Percentiles rank a stretch among this genome's conserved stretches.
phyloP scores from a whole-genome alignment of 2,329 filamentous ascomycete genomes.

The Biscogniauxia sp. region DNA sequence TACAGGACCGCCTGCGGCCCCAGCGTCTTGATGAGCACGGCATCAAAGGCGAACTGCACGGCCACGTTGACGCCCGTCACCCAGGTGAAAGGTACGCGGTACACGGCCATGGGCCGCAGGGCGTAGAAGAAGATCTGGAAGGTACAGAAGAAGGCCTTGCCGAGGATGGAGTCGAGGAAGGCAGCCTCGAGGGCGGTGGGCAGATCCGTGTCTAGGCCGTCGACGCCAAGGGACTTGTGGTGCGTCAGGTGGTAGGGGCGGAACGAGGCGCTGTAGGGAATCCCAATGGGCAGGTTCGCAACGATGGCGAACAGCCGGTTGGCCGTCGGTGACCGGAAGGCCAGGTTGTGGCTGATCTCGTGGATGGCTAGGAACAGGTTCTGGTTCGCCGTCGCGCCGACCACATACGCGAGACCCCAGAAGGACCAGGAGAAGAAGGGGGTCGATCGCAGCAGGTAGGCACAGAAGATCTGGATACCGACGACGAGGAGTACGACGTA shows the following conservation, averaged over 20 bases:
- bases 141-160: constrained; percentile 98
- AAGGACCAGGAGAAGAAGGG: constrained; percentile 81
- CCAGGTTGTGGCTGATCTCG: constrained; percentile 97
- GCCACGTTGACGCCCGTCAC: constrained; percentile 81
- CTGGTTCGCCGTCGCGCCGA: constrained; percentile 95
- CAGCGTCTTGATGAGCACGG: constrained; percentile 58
- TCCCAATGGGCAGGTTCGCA: constrained; percentile 91
- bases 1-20: constrained; percentile 71
- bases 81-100: constrained; percentile 80
- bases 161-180: constrained; percentile 89
- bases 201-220: constrained; percentile 93
- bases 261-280: constrained; percentile 96
- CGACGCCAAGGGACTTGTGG: constrained; percentile 96
- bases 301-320: constrained; percentile 89
- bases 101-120: constrained; percentile 90
- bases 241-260: constrained; percentile 97
- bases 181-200: constrained; percentile 88
- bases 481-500: constrained; percentile 86
- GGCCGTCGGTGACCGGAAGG: constrained; percentile 74
- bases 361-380: constrained; percentile 98
- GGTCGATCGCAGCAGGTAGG: constrained; percentile 72
- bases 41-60: constrained; percentile 77
- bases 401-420: constrained; percentile 81
- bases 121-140: constrained; percentile 99
- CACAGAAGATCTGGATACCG: constrained; percentile 72